phyloP scores from a whole-genome alignment of 176 grass and related monocot genomes.

The Bolboschoenus planiculmis region DNA sequence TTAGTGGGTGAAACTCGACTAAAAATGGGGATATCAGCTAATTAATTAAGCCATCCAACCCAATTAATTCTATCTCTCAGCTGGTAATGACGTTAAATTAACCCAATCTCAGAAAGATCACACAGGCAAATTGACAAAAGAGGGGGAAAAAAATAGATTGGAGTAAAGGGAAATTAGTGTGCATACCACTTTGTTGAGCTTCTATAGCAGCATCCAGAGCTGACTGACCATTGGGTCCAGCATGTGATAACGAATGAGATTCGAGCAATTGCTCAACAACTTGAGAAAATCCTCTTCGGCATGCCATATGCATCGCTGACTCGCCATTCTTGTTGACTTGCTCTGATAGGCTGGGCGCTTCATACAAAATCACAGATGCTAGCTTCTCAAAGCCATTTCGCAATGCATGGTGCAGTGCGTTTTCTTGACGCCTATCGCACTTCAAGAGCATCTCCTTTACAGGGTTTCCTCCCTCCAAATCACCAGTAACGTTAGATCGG shows the following conservation, averaged over 20 bases:
- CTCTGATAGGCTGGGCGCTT: not conserved
- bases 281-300: not conserved
- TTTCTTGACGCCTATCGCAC: not conserved
- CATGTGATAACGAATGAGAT: not conserved
- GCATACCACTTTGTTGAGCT: not conserved
- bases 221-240: not conserved
- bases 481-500: too few species aligned
- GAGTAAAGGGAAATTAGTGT: too few species aligned
- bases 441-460: not conserved
- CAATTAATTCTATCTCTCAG: too few species aligned
- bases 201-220: not conserved
- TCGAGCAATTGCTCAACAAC: not conserved
- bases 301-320: constrained; percentile 3
- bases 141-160: too few species aligned
- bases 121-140: too few species aligned
- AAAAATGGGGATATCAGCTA: too few species aligned
- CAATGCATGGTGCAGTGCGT: constrained; percentile 1
- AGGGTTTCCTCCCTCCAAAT: not conserved
- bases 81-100: too few species aligned
- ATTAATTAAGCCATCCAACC: too few species aligned
- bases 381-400: not conserved
- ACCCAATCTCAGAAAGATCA: too few species aligned
- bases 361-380: not conserved
- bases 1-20: too few species aligned
- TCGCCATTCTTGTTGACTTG: not conserved